A percentile compares a stretch with the other conserved stretches of the same genome.
Evolutionary conservation across 1,139 yeast species (phyloP).

Genomic region (Suhomyces guaymorum): DNA sequence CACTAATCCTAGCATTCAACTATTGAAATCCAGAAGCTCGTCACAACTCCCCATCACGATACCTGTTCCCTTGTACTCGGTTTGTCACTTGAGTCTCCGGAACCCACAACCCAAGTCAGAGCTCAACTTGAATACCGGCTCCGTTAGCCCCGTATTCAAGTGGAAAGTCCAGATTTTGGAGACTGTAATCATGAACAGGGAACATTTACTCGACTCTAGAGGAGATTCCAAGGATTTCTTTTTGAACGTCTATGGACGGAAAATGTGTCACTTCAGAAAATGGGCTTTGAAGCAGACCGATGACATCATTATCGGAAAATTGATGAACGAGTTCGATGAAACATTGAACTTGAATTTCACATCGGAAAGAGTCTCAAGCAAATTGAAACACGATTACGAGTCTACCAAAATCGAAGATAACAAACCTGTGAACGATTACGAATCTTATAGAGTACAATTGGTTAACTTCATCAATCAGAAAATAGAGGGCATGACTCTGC

Average conservation of each 20-base stretch:
- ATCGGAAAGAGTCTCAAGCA: conserved; percentile 29
- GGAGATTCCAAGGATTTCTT: conserved; percentile 25
- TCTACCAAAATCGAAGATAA: neutral
- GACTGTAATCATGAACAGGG: conserved; percentile 32
- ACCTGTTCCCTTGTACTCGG: conserved; percentile 40
- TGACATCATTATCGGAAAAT: conserved; percentile 4
- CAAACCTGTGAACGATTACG: conserved; percentile 2
- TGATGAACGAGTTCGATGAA: conserved; percentile 25
- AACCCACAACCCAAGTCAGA: conserved; percentile 29
- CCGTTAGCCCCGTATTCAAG: conserved; percentile 23
- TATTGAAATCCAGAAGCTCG: conserved; percentile 26
- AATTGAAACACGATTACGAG: conserved; percentile 21
- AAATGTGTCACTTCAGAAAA: conserved; percentile 23
- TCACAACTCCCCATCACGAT: conserved; percentile 36
- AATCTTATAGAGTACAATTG: conserved; percentile 2
- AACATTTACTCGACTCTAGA: conserved; percentile 19
- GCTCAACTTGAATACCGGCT: conserved; percentile 21
- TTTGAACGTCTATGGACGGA: conserved; percentile 30
- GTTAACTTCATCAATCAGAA: conserved; percentile 6
- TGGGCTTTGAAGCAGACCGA: conserved; percentile 30
- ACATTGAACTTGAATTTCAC: conserved; percentile 23
- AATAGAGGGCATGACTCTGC: conserved; percentile 2
- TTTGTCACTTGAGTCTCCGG: conserved; percentile 35
- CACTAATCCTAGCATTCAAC: conserved; percentile 40
- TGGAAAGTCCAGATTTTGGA: conserved; percentile 40